A percentile compares a stretch with the other conserved stretches of the same genome.
Conservation (phyloP, 2,329 filamentous ascomycete genomes). For the Didymella lethalis region DNA sequence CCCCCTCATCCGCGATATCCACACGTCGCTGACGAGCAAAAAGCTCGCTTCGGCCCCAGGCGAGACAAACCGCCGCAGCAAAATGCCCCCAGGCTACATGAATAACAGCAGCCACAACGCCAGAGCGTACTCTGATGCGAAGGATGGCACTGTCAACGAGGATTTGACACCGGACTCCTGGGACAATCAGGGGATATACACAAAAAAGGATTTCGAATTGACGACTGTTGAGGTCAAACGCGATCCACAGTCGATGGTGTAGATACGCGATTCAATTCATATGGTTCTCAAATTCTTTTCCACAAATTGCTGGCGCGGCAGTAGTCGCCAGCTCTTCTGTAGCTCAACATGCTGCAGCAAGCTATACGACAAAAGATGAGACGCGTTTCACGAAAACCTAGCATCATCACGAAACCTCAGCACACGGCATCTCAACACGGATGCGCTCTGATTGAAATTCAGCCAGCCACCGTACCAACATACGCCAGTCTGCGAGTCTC, state of each 20-base stretch:
- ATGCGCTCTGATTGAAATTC: background rate
- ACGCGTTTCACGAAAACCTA: background rate
- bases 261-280: constrained; percentile 13
- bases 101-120: constrained; percentile 28
- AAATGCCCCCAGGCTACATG: constrained; percentile 18
- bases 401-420: constrained; percentile 7
- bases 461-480: background rate
- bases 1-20: constrained; percentile 56
- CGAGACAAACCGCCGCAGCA: constrained; percentile 27
- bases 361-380: background rate
- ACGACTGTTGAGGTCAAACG: constrained; percentile 28
- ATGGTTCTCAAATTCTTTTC: background rate
- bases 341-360: background rate
- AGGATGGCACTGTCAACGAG: constrained; percentile 23
- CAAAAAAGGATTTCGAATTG: constrained; percentile 37
- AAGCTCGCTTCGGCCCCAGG: constrained; percentile 33
- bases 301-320: background rate
- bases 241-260: constrained; percentile 18
- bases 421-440: background rate
- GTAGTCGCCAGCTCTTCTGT: background rate
- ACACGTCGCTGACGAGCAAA: constrained; percentile 50
- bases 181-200: constrained; percentile 38
- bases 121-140: constrained; percentile 33
- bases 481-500: background rate
- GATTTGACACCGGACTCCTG: constrained; percentile 30